A percentile compares a stretch with the other conserved stretches of the same genome.
Conservation (phyloP, 2,329 filamentous ascomycete genomes). For the Apiospora hydei region DNA sequence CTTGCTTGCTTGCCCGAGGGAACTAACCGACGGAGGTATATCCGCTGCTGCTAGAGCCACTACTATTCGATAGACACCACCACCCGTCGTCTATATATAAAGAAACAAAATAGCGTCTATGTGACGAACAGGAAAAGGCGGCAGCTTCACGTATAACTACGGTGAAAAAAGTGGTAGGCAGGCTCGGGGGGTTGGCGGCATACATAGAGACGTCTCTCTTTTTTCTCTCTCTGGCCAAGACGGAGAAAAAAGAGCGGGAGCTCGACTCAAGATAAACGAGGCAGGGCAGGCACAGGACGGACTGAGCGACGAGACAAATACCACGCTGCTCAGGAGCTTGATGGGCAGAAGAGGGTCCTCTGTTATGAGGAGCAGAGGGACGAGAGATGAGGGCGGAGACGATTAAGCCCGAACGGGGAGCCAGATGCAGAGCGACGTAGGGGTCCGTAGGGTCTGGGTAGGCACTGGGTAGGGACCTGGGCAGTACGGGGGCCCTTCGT, state of each 20-base stretch:
- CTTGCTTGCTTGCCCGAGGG: neutral
- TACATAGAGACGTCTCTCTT: neutral
- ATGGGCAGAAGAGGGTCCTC: constrained; percentile 8
- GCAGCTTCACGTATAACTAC: neutral
- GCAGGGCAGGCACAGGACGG: constrained; percentile 8
- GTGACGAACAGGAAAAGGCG: neutral
- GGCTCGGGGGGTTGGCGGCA: neutral
- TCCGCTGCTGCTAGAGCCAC: constrained; percentile 15
- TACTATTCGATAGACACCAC: constrained; percentile 6
- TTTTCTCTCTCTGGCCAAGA: neutral
- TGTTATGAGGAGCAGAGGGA: constrained; percentile 11
- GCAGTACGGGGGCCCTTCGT: neutral
- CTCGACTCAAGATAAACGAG: constrained; percentile 21
- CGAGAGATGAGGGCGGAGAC: constrained; percentile 20
- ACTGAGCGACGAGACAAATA: constrained; percentile 17
- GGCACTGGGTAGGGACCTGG: constrained; percentile 10
- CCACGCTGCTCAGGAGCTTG: neutral
- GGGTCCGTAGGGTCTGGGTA: constrained; percentile 1
- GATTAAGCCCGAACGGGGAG: constrained; percentile 19
- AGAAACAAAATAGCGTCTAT: neutral
- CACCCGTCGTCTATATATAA: neutral
- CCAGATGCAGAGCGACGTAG: constrained; percentile 21
- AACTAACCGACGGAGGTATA: constrained; percentile 20
- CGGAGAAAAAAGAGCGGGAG: neutral
- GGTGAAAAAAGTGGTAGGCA: neutral